Evolutionary conservation across 169 alveolate genomes (phyloP), one percentile per base, ranked within the genome.

Genomic region (Plasmodium berghei): DNA sequence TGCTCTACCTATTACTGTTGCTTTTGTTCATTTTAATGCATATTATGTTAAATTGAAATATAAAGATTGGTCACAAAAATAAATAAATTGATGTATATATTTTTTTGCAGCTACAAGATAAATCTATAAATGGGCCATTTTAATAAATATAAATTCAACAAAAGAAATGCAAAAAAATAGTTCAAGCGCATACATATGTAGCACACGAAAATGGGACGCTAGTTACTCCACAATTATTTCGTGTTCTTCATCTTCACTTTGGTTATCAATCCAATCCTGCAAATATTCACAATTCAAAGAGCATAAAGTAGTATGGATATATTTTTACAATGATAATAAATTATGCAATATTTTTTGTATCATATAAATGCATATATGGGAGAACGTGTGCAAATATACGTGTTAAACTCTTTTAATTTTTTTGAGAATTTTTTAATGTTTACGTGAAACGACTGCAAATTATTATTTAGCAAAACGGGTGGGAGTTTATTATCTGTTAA

Each of bases 221-320:
- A 12, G 34, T 86, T 48, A 86, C 64, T 86, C 91, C 18, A 86
- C 87, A 69, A 45, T 86, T 18, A 86, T 86, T 86, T 86, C 87
- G 52, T 86, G 91, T 71, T 86, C 91, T 62, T 86, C 91, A 56
- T 86, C 91, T 86, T 86, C 91, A 86, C 91, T 86, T 62, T 86
- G 85, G 62, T 86, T 86, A 61, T 86, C 91, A 58, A 86, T 46
- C 91, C 91, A 86, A 22, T 86, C 91, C 91, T 86, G 42, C 54
- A 59, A 48, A 85, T 42, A 71, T 58, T 20, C 4, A 70, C 66
- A 49, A 10, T 61, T 46, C 18, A 4, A 42, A 66, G 40, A 18
- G 9, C 24, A 22, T 22, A 61, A 66, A 42, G 12, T 34, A 34
- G 42, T 0, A 34, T 2, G 42, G 8, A 34, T 34, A 34, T 34